Evolutionary conservation across 2,329 filamentous ascomycete species (phyloP).

Genomic region (Exophiala calicioides): DNA sequence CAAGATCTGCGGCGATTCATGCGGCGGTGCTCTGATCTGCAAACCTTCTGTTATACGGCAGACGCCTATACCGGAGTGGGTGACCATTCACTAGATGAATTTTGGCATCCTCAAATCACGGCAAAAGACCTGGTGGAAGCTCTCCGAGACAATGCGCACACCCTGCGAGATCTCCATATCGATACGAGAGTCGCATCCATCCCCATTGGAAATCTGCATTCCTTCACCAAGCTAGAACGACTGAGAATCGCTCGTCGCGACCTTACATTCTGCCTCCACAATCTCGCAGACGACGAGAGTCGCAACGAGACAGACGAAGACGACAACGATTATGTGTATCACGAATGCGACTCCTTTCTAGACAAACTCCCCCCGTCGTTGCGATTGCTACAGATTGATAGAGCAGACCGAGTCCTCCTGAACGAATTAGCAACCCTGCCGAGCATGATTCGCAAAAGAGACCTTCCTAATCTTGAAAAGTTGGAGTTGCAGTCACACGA

Average conservation of each 20-base stretch:
- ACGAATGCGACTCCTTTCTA: neutral
- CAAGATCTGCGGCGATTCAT: too few species aligned
- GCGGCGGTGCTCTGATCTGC: too few species aligned
- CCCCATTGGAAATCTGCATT: neutral
- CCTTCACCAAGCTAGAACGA: neutral
- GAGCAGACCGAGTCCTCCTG: neutral
- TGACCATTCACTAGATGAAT: too few species aligned
- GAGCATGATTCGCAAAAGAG: neutral
- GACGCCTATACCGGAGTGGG: too few species aligned
- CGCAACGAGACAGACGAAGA: neutral
- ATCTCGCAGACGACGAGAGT: neutral
- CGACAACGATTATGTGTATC: neutral
- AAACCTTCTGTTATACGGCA: too few species aligned
- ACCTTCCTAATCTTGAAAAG: neutral
- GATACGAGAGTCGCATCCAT: too few species aligned
- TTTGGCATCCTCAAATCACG: too few species aligned
- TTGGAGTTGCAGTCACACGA: neutral
- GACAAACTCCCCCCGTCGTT: neutral
- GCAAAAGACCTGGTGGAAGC: too few species aligned
- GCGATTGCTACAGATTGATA: neutral
- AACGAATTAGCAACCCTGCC: neutral
- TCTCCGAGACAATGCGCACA: too few species aligned
- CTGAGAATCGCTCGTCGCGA: neutral
- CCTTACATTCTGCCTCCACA: neutral
- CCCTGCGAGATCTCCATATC: too few species aligned